Evolutionary conservation across 306 rosid species (phyloP), one percentile per base, ranked within the genome.

Genomic region (Gynostemma pentaphyllum): DNA sequence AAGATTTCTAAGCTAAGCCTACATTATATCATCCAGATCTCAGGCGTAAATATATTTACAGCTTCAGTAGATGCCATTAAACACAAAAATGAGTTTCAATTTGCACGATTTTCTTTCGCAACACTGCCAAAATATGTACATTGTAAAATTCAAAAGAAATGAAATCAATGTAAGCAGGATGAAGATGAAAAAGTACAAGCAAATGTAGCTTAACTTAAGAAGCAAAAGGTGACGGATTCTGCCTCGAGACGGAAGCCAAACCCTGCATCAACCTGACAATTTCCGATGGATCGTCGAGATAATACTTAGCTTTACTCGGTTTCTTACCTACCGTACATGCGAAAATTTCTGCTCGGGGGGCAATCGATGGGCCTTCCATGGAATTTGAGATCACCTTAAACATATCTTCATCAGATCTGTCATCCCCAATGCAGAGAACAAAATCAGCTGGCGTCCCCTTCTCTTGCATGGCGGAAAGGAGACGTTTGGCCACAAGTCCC

Each of bases 321-420:
- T 86, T 86, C 62, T 15, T 47, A 11, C 94, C 80, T 6, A 86
- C 83, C 0, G 89, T 86, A 44, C 89, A 86, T 0, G 87, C 94
- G 34, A 86, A 86, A 21, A 83, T 86, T 68, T 86, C 87, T 1
- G 94, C 89, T 51, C 65, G 68, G 0, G 83, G 76, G 3, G 81
- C 74, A 2, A 81, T 71, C 50, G 87, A 76, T 4, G 89, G 81
- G 11, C 85, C 83, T 10, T 73, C 68, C 64, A 71, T 61, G 47
- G 87, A 78, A 68, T 76, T 77, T 3, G 70, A 26, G 67, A 86
- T 81, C 62, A 75, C 86, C 85, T 86, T 88, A 21, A 86, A 86
- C 94, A 86, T 86, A 78, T 82, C 94, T 80, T 86, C 94, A 14
- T 86, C 94, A 0, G 94, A 86, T 70, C 88, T 67, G 41, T 86